Base-by-base conservation (phyloP, 2,329 filamentous ascomycete species). In the Beauveria australis region DNA sequence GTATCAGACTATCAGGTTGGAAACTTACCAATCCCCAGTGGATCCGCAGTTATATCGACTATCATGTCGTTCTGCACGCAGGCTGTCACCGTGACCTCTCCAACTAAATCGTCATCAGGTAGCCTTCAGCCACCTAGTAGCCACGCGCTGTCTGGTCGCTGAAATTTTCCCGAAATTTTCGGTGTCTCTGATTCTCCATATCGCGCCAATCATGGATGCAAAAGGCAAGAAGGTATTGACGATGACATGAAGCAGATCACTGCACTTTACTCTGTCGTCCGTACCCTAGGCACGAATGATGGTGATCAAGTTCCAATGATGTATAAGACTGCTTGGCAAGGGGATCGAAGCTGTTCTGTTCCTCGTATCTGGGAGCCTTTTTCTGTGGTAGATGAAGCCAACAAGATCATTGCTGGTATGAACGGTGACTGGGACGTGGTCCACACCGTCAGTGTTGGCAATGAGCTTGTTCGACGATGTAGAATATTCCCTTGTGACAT, bases 401-500 rank as follows among this genome's bases (percentile, higher is more conserved):
- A 79, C 10, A 78, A 75, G 33, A 85, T 95, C 63, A 81, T 85
- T 60, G 71, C 77, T 5, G 84, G 81, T 16, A 78, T 89, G 47
- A 64, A 76, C 6, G 78, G 80, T 33, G 82, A 89, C 72, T 96
- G 89, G 89, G 78, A 76, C 53, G 71, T 77, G 16, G 81, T 95
- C 63, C 80, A 89, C 69, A 88, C 89, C 2, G 80, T 96, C 68
- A 83, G 84, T 60, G 81, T 96, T 47, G 91, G 91, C 63, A 96
- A 96, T 70, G 91, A 96, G 73, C 78, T 88, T 40, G 85, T 96
- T 96, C 71, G 88, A 90, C 73, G 81, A 79, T 56, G 84, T 46
- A 72, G 77, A 43, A 80, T 78, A 43, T 79, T 78, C 5, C 78
- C 82, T 0, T 66, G 66, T 1, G 73, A 80, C 55, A 83, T 93